A percentile compares a stretch with the other conserved stretches of the same genome.
Evolutionary conservation across 805 yeast genomes (phyloP).

Genomic region (Komagataella mondaviorum): DNA sequence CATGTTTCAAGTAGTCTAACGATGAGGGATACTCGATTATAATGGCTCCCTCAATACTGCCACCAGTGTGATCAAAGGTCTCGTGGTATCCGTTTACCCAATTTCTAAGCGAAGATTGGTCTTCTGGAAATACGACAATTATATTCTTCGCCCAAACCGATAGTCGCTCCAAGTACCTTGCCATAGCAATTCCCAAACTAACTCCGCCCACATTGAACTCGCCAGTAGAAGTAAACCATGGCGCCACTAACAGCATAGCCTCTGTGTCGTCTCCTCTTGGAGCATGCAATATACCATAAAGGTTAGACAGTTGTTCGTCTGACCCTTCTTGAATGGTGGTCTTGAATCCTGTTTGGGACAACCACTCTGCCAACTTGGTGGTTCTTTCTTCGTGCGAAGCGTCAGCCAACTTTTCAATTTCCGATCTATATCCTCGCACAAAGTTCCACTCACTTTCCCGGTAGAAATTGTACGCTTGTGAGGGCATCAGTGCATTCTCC

Average conservation of each 20-base stretch:
- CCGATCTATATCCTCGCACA: slow-evolving; percentile 71
- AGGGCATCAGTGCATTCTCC: slow-evolving; percentile 95
- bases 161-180: slow-evolving; percentile 73
- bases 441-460: slow-evolving; percentile 92
- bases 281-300: slow-evolving; percentile 80
- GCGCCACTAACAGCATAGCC: slow-evolving; percentile 81
- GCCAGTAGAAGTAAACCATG: slow-evolving; percentile 51
- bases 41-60: slow-evolving; percentile 84
- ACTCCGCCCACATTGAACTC: slow-evolving; percentile 69
- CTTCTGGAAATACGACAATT: slow-evolving; percentile 69
- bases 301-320: slow-evolving; percentile 17
- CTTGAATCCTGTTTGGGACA: slow-evolving; percentile 60
- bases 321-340: slow-evolving; percentile 27
- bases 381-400: slow-evolving; percentile 24
- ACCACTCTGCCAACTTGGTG: slow-evolving; percentile 37
- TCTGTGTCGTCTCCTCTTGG: slow-evolving; percentile 96
- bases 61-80: slow-evolving; percentile 76
- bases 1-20: slow-evolving; percentile 54
- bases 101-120: slow-evolving; percentile 52
- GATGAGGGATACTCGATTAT: slow-evolving; percentile 62
- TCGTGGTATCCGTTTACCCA: slow-evolving; percentile 96
- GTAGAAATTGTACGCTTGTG: slow-evolving; percentile 85
- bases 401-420: slow-evolving; percentile 26
- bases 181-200: slow-evolving; percentile 56
- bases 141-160: slow-evolving; percentile 94